Evolutionary conservation across 306 rosid genomes (phyloP).

Genomic region (Malus domestica): DNA sequence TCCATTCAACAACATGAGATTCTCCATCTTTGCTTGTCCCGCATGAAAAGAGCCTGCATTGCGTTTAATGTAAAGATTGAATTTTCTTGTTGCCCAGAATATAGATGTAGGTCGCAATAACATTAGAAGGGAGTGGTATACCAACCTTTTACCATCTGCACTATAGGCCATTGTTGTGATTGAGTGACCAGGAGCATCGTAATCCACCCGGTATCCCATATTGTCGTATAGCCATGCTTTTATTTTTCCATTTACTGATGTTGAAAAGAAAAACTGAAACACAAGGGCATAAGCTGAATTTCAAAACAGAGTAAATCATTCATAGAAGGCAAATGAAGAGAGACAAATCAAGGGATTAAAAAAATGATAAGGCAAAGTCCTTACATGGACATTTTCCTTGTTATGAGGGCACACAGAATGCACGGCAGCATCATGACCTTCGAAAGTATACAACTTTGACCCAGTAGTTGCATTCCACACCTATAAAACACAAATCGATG

Average conservation of each 20-base stretch:
- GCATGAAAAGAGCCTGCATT: constrained; percentile 79
- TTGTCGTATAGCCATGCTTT: constrained; percentile 71
- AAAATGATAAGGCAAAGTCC: constrained; percentile 9
- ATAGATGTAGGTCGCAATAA: not conserved
- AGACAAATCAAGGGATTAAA: not conserved
- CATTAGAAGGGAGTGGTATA: constrained; percentile 6
- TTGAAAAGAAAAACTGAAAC: constrained; percentile 53
- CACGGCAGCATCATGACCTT: constrained; percentile 88
- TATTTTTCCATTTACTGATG: constrained; percentile 69
- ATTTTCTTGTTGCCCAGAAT: constrained; percentile 1
- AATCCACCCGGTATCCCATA: constrained; percentile 71
- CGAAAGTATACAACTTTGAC: constrained; percentile 51
- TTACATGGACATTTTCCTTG: constrained; percentile 72
- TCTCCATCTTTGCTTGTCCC: constrained; percentile 82
- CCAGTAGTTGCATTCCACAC: constrained; percentile 90
- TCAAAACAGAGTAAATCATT: constrained; percentile 15
- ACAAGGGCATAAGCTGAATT: not conserved
- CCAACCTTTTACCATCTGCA: constrained; percentile 84
- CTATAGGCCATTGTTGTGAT: constrained; percentile 80
- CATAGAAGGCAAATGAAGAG: not conserved
- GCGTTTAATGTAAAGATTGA: not conserved
- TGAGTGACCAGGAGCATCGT: constrained; percentile 77
- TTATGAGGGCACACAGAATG: constrained; percentile 78
- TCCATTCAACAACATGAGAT: constrained; percentile 83
- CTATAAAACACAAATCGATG: constrained; percentile 25